Base-by-base conservation (phyloP, 2,329 filamentous ascomycete genomes). In the Phialophora macrospora region DNA sequence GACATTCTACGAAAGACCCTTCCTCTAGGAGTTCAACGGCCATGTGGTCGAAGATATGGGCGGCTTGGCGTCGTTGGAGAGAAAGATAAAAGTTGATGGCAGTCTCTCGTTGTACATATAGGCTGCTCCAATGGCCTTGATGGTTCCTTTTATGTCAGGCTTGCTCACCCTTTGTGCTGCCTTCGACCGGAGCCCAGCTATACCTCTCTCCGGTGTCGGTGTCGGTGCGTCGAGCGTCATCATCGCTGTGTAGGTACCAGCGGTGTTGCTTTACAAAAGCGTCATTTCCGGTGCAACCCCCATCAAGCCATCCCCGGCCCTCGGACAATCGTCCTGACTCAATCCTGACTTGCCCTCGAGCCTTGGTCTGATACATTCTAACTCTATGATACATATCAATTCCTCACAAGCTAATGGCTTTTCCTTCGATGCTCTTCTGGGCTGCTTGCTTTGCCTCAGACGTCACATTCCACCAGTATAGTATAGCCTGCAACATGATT, bases 91-190 rank as follows among this genome's bases (percentile, higher is more conserved):
- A 51, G 48, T 51, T 51, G 9, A 17, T 22, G 12, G 48, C 48
- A 51, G 12, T 26, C 14, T 20, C 24, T 51, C 20, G 48, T 51
- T 51, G 48, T 51, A 51, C 48, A 51, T 51, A 51, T 22, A 51
- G 12, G 32, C 32, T 28, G 48, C 20, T 9, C 48, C 24, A 51
- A n/a, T 28, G 48, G 26, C 22, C 48, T 51, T 51, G 14, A 28
- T 26, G 48, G 17, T 17, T 51, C 48, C 8, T 51, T 51, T n/a
- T n/a, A 44, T 1, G 14, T 17, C 17, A 44, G 38, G n/a, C 38
- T 44, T 8, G 17, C 5, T 7, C 38, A n/a, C 20, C 14, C 17
- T n/a, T n/a, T 8, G 17, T n/a, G 17, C 14, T 9, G 38, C 38
- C 14, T 44, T 44, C 7, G 17, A 20, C 38, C 38, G 38, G n/a